Conservation (phyloP, 371 early-diverging fungal genomes). For the Mortierella sp. region DNA sequence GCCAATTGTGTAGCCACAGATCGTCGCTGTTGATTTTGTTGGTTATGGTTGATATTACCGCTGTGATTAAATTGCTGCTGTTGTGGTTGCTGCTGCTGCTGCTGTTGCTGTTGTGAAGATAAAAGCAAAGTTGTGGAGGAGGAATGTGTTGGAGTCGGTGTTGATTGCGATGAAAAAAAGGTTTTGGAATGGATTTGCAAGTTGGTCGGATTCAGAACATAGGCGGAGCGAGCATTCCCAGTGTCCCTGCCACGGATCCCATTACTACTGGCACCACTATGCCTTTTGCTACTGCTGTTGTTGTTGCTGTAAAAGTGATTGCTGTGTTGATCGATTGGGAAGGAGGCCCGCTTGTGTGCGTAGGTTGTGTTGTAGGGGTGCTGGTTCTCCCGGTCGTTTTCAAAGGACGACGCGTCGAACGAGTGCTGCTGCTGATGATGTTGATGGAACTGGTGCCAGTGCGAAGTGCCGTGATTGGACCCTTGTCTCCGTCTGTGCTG, state of each 20-base stretch:
- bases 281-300: neutral
- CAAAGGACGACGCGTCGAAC: constrained; percentile 24
- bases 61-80: neutral
- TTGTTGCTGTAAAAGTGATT: neutral
- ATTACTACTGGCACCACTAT: neutral
- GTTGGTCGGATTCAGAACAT: constrained; percentile 35
- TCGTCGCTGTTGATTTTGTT: constrained; percentile 10
- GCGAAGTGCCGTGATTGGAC: constrained; percentile 23
- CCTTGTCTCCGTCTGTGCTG: constrained; percentile 29
- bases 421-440: constrained; percentile 22
- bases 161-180: constrained; percentile 16
- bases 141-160: constrained; percentile 16
- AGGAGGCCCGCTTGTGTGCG: constrained; percentile 23
- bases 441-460: constrained; percentile 50
- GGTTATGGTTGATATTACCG: neutral
- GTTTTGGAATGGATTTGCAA: constrained; percentile 34
- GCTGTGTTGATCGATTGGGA: constrained; percentile 17
- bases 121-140: neutral
- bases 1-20: constrained; percentile 18
- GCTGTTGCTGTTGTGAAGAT: constrained; percentile 10
- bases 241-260: constrained; percentile 21
- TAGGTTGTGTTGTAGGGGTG: constrained; percentile 8
- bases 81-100: neutral
- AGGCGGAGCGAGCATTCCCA: constrained; percentile 24
- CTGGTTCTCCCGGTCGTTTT: constrained; percentile 11